Evolutionary conservation across 371 early-diverging fungal genomes (phyloP).

Genomic region (Basidiobolus meristosporus): DNA sequence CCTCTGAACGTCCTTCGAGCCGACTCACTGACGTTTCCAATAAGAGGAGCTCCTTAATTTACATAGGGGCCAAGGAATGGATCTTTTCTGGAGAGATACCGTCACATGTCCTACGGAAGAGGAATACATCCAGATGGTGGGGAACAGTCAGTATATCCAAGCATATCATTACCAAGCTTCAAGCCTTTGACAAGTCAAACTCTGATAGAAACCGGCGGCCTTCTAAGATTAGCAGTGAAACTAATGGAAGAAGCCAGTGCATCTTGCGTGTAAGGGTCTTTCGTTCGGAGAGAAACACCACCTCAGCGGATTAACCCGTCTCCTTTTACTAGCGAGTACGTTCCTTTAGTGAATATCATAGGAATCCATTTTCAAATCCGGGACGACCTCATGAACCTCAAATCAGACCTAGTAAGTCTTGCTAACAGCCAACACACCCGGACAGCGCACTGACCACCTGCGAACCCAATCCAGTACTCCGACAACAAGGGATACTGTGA

Average conservation of each 20-base stretch:
- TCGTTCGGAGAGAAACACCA: background rate
- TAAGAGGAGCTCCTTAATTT: constrained; percentile 69
- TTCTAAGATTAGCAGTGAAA: constrained; percentile 80
- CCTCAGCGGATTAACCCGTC: background rate
- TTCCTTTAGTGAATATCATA: constrained; percentile 62
- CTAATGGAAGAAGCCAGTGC: constrained; percentile 61
- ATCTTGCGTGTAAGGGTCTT: constrained; percentile 19
- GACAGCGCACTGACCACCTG: no score
- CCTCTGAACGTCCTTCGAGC: background rate
- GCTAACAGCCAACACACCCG: no score
- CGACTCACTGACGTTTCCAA: background rate
- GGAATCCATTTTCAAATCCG: constrained; percentile 90
- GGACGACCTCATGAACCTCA: constrained; percentile 89
- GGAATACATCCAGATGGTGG: constrained; percentile 78
- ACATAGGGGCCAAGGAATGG: constrained; percentile 91
- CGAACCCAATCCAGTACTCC: constrained; percentile 40
- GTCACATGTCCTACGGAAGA: constrained; percentile 66
- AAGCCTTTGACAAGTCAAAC: background rate
- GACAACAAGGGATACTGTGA: constrained; percentile 92
- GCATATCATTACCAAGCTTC: background rate
- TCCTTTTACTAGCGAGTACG: constrained; percentile 34
- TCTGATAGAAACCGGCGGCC: constrained; percentile 73
- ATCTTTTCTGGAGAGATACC: constrained; percentile 75
- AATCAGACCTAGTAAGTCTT: constrained; percentile 43
- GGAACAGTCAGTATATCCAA: constrained; percentile 46